Conservation (phyloP, 2,329 filamentous ascomycete species). For the Chaetomium sp. region DNA sequence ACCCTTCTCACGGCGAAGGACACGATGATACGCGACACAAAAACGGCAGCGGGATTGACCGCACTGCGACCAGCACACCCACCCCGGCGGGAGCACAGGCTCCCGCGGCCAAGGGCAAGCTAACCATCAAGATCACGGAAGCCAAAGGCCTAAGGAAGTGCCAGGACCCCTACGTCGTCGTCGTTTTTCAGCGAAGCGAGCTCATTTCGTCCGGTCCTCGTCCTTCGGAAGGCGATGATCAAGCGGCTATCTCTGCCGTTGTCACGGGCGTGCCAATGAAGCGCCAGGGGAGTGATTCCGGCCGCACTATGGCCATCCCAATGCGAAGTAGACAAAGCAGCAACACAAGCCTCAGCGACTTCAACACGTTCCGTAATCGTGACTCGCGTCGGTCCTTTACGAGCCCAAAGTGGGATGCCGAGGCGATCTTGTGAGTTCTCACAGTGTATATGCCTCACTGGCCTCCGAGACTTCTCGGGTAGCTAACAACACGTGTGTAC, state of each 20-base stretch:
- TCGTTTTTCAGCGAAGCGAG: conserved; percentile 93
- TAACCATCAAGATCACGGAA: conserved; percentile 83
- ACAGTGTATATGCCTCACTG: background rate
- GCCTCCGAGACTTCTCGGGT: no score
- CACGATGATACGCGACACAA: conserved; percentile 35
- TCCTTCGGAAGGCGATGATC: conserved; percentile 54
- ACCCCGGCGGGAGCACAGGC: conserved; percentile 52
- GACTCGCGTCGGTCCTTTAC: conserved; percentile 57
- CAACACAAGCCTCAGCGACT: conserved; percentile 76
- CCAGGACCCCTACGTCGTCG: conserved; percentile 89
- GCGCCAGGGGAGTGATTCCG: conserved; percentile 72
- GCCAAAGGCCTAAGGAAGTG: conserved; percentile 75
- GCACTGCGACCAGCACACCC: conserved; percentile 49
- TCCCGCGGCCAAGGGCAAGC: conserved; percentile 72
- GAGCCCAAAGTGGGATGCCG: conserved; percentile 91
- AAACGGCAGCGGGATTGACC: conserved; percentile 34
- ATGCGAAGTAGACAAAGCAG: conserved; percentile 97
- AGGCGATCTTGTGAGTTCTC: conserved; percentile 78
- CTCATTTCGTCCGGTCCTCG: conserved; percentile 85
- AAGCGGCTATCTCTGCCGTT: conserved; percentile 32
- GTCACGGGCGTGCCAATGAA: conserved; percentile 49
- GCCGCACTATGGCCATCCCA: conserved; percentile 84
- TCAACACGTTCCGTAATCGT: conserved; percentile 53
- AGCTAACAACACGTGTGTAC: conserved; percentile 8
- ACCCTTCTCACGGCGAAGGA: conserved; percentile 44